These are phyloP conservation scores for Plasmodium vivax DNA, from an alignment of 169 alveolate genomes.

Conservation along the genomic window DNA sequence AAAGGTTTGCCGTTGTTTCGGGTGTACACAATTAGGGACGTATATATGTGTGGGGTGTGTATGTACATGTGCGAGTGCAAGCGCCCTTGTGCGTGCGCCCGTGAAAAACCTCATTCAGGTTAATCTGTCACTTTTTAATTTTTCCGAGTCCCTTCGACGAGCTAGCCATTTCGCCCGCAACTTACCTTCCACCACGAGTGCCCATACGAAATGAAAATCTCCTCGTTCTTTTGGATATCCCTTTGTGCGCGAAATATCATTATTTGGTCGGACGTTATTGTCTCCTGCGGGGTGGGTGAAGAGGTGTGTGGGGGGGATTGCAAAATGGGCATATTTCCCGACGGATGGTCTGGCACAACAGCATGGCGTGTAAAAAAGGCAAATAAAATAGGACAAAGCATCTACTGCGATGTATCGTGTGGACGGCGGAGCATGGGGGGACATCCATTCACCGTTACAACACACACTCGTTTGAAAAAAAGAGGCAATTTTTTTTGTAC, in stretches of 20 bases:
- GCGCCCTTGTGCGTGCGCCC: background rate
- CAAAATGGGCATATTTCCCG: background rate
- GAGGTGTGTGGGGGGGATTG: background rate
- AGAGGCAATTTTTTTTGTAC: background rate
- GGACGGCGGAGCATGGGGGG: background rate
- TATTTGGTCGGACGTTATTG: conserved; percentile 17
- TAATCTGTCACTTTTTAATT: background rate
- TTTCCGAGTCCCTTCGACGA: background rate
- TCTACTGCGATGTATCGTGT: background rate
- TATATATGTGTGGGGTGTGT: background rate
- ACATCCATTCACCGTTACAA: background rate
- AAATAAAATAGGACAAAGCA: background rate
- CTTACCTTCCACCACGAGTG: conserved; percentile 63
- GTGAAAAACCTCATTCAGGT: background rate
- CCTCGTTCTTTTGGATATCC: conserved; percentile 28
- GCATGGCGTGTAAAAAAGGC: background rate
- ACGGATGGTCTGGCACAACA: background rate
- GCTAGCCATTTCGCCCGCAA: background rate
- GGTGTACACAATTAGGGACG: background rate
- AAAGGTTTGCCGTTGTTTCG: background rate
- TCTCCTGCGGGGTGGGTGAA: background rate
- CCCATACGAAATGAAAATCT: conserved; percentile 60
- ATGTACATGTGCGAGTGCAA: background rate
- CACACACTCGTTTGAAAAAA: background rate
- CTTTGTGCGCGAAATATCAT: conserved; percentile 36